A percentile compares a stretch with the other conserved stretches of the same genome.
Conservation (phyloP, 768 basidiomycete genomes). For the Amanita rubescens region DNA sequence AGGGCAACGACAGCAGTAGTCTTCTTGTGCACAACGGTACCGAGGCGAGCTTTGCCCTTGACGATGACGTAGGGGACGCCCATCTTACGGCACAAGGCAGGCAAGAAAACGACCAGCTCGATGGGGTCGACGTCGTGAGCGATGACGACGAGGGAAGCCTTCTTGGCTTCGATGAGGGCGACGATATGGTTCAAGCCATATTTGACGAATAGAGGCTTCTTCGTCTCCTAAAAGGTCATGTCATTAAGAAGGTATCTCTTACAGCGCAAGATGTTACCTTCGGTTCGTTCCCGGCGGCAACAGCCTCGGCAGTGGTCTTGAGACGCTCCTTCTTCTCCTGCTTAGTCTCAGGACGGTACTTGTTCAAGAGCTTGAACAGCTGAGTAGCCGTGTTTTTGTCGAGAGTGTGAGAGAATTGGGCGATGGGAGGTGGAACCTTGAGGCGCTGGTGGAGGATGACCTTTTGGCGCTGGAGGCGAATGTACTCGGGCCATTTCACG, state of each 20-base stretch:
- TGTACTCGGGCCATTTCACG: constrained; percentile 99
- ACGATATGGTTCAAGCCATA: constrained; percentile 97
- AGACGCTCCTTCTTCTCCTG: constrained; percentile 97
- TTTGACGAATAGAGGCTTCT: constrained; percentile 95
- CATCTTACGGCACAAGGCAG: constrained; percentile 99
- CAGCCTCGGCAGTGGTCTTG: constrained; percentile 63
- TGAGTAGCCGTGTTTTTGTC: constrained; percentile 99
- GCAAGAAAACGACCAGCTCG: constrained; percentile 97
- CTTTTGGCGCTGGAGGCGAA: constrained; percentile 97
- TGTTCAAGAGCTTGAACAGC: constrained; percentile 96
- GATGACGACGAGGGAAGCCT: constrained; percentile 92
- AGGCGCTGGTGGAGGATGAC: constrained; percentile 96
- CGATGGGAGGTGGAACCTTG: constrained; percentile 97
- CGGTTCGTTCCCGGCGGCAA: constrained; percentile 68
- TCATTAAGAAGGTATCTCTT: background rate
- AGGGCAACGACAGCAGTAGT: constrained; percentile 87
- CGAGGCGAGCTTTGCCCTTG: constrained; percentile 97
- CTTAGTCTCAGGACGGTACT: constrained; percentile 92
- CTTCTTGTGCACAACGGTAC: constrained; percentile 98
- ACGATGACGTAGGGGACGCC: constrained; percentile 98
- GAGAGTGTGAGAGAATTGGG: constrained; percentile 94
- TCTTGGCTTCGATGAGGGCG: constrained; percentile 95
- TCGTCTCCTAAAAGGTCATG: constrained; percentile 48
- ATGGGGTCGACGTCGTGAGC: constrained; percentile 99
- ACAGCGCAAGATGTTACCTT: constrained; percentile 28